Base-by-base conservation (phyloP, 2,329 filamentous ascomycete species). In the Neofusicoccum ribis region DNA sequence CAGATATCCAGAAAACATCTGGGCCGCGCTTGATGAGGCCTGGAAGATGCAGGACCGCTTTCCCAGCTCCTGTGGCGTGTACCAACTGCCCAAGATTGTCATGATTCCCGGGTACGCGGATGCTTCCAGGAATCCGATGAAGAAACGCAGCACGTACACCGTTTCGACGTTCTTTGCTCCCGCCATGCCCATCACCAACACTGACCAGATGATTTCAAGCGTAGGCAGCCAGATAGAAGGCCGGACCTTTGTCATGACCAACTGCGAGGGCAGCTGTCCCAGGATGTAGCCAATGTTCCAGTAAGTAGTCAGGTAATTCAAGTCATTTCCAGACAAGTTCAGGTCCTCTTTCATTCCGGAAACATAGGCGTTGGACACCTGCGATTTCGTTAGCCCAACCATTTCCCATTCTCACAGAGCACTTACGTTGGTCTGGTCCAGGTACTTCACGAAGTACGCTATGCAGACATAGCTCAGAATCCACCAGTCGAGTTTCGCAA, bases 31-130 rank as follows among this genome's bases (percentile, higher is more conserved):
- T 9, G 63, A 65, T 6, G 83, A 85, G 0, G 84, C 82, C 1
- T 85, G 87, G 72, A 88, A 89, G 62, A 89, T 83, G 6, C 85
- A 86, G 34, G 80, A 84, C 2, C 85, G 80, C 68, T 86, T 86
- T 60, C 83, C 85, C 0, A 81, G 75, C 60, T 81, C 80, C 27
- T 79, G 76, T 0, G 77, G 77, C 1, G 76, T 72, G 65, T 81
- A 81, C 79, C 79, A 81, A 3, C 69, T 72, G 9, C 73, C 75
- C 7, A 78, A 68, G 8, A 78, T 72, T 52, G 76, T 77, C 2
- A 73, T 75, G 0, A 73, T 78, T 1, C 76, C 76, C 7, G 70
- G 71, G 3, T 73, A 76, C 0, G 77, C 75, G 1, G 75, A 74
- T 0, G 75, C 76, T 49, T 77, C 75, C 0, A 76, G 65, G 0